Percentiles rank a stretch among this genome's conserved stretches.
Conservation (phyloP, 257 asterid species). For the Nicotiana benthamiana region DNA sequence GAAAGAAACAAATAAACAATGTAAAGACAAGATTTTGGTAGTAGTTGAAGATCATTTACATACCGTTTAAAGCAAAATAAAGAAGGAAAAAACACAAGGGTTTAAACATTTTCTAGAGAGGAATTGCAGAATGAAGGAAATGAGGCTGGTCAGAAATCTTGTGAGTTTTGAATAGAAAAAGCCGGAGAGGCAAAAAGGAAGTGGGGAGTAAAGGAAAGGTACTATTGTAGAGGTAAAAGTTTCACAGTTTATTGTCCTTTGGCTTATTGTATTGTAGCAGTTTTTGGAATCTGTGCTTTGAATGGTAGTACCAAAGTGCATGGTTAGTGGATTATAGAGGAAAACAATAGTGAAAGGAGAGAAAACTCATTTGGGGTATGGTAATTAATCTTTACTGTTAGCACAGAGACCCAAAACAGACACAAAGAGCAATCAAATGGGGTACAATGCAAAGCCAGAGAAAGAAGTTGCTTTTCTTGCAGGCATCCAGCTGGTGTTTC, state of each 20-base stretch:
- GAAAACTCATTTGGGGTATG: too few relatives aligned
- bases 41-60: not conserved
- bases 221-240: not conserved
- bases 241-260: too few relatives aligned
- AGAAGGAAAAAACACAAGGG: not conserved
- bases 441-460: too few relatives aligned
- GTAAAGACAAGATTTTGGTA: not conserved
- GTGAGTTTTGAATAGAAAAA: not conserved
- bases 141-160: not conserved
- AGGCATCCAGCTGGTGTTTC: not conserved
- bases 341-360: too few relatives aligned
- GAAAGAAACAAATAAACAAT: not conserved
- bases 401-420: too few relatives aligned
- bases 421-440: too few relatives aligned
- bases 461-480: not conserved
- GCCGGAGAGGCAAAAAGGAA: too few relatives aligned
- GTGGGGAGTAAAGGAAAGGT: not conserved
- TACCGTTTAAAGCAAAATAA: slow-evolving; percentile 3
- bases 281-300: too few relatives aligned
- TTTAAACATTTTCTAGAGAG: not conserved
- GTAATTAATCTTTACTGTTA: too few relatives aligned
- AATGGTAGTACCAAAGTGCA: too few relatives aligned
- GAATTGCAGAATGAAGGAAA: not conserved
- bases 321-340: too few relatives aligned
- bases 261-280: too few relatives aligned